phyloP scores from a whole-genome alignment of 2,329 filamentous ascomycete species.

The Xylariaceae sp. region DNA sequence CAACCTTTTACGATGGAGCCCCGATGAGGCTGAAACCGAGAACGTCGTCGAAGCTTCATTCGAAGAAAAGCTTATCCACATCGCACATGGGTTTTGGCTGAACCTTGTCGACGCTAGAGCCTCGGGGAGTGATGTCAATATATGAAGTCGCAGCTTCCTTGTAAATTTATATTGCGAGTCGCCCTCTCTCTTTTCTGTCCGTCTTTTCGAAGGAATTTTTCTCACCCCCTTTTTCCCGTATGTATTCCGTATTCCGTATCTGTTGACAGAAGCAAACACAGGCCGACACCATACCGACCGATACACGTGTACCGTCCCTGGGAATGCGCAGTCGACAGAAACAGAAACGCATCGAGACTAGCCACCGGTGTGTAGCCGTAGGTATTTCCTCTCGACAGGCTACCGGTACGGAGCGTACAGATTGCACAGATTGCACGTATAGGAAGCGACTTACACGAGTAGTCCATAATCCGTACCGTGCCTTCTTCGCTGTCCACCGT shows the following conservation, averaged over 20 bases:
- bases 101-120: not conserved
- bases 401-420: too few species aligned
- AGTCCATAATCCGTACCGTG: too few species aligned
- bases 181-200: not conserved
- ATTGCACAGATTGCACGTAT: too few species aligned
- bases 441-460: too few species aligned
- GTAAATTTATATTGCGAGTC: too few species aligned
- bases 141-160: too few species aligned
- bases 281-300: not conserved
- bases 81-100: constrained; percentile 23
- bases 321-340: not conserved
- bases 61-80: constrained; percentile 17
- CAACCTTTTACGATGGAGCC: constrained; percentile 24
- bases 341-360: too few species aligned
- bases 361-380: not conserved
- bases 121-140: not conserved
- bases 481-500: too few species aligned
- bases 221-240: not conserved
- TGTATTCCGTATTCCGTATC: not conserved
- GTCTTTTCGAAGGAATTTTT: not conserved
- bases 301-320: not conserved
- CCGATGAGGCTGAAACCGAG: constrained; percentile 26
- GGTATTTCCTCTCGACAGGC: not conserved
- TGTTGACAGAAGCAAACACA: not conserved
- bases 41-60: constrained; percentile 19